A percentile compares a stretch with the other conserved stretches of the same genome.
phyloP scores from a whole-genome alignment of 169 alveolate species.

The Eimeria maxima region DNA sequence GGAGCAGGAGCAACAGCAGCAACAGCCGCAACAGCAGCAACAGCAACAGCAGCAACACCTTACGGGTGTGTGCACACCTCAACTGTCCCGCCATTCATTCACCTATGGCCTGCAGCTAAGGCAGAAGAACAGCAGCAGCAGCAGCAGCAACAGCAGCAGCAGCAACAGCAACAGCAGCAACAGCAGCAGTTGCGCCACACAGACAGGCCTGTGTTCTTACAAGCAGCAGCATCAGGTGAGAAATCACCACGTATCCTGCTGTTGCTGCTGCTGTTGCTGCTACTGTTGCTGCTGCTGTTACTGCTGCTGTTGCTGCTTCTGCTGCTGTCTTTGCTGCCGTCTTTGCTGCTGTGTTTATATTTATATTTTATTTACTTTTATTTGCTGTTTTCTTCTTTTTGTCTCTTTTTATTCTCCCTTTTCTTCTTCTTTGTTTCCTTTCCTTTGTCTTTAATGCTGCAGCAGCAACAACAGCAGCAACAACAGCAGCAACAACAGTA shows the following conservation, averaged over 20 bases:
- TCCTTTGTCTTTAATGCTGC: too few species aligned
- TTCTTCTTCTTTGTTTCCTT: too few species aligned
- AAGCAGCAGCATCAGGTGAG: neutral
- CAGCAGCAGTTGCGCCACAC: neutral
- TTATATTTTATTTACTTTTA: too few species aligned
- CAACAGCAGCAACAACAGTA: too few species aligned
- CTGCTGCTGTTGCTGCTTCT: conserved; percentile 16
- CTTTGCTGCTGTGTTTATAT: conserved; percentile 22
- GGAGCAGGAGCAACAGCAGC: neutral
- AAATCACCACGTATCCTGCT: neutral
- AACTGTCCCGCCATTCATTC: too few species aligned
- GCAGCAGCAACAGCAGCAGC: neutral
- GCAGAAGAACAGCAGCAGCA: neutral
- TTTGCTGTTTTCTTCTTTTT: too few species aligned
- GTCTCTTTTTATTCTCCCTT: too few species aligned
- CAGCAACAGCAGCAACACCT: too few species aligned
- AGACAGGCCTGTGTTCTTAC: neutral
- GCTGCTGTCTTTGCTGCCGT: neutral
- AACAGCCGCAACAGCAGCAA: neutral
- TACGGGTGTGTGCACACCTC: neutral
- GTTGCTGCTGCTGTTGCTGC: neutral
- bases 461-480: too few species aligned
- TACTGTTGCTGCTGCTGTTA: neutral
- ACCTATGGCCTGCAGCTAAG: neutral
- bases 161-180: neutral